These are phyloP conservation scores for Collybiopsis confluens DNA, from an alignment of 768 basidiomycete genomes.

Conservation along the genomic window DNA sequence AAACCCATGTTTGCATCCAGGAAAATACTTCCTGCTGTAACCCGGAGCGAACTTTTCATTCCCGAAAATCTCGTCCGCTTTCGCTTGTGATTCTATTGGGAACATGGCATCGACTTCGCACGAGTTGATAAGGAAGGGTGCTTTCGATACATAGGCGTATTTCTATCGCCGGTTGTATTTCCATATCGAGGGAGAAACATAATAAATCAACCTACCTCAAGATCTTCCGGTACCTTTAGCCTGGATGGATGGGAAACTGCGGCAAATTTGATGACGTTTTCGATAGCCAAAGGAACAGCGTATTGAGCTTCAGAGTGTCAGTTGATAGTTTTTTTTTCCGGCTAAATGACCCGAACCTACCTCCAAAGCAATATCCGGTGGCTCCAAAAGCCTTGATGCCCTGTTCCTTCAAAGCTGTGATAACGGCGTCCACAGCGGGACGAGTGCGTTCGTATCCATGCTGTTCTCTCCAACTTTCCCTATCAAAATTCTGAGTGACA, in stretches of 20 bases:
- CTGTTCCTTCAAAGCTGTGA: constrained; percentile 15
- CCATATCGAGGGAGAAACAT: neutral
- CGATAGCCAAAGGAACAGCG: constrained; percentile 24
- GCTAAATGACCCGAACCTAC: constrained; percentile 3
- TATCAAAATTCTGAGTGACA: constrained; percentile 18
- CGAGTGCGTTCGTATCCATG: constrained; percentile 29
- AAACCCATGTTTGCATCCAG: constrained; percentile 22
- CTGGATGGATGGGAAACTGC: constrained; percentile 27
- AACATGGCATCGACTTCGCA: constrained; percentile 31
- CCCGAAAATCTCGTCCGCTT: constrained; percentile 34
- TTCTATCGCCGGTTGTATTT: constrained; percentile 16
- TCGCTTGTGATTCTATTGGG: constrained; percentile 24
- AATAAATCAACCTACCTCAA: constrained; percentile 17
- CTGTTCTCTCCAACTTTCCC: constrained; percentile 25
- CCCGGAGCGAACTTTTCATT: constrained; percentile 26
- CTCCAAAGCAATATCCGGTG: constrained; percentile 41
- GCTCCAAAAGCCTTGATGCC: constrained; percentile 37
- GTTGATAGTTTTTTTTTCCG: neutral
- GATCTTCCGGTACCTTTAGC: constrained; percentile 25
- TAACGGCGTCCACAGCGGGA: constrained; percentile 32
- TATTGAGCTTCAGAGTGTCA: constrained; percentile 15
- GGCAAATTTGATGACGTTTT: constrained; percentile 19
- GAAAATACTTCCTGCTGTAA: constrained; percentile 25
- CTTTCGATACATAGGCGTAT: constrained; percentile 27
- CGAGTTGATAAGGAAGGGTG: constrained; percentile 39